phyloP scores from a whole-genome alignment of 176 grass and related monocot genomes.

The Poa pratensis region DNA sequence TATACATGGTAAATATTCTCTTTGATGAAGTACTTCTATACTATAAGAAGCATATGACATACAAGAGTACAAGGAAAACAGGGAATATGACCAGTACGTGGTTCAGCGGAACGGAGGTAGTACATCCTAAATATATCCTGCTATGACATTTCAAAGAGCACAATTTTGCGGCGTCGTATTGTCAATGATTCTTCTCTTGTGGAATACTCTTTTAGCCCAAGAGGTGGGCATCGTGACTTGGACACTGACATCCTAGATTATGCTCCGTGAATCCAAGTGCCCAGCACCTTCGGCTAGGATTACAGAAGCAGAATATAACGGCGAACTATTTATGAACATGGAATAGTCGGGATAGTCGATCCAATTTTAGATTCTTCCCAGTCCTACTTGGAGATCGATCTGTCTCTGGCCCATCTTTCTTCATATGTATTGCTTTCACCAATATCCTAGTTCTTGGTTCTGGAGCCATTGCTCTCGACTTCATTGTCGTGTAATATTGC shows the following conservation, averaged over 20 bases:
- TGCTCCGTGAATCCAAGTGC: neutral
- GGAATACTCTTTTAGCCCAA: too few species aligned
- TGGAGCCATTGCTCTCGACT: constrained; percentile 63
- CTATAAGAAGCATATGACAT: neutral
- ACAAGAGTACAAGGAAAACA: neutral
- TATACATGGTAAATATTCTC: too few species aligned
- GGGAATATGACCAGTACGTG: neutral
- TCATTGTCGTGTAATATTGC: constrained; percentile 65
- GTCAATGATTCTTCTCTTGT: too few species aligned
- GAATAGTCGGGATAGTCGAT: constrained; percentile 32
- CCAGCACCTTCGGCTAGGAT: constrained; percentile 5
- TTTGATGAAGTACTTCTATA: neutral
- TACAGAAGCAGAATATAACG: neutral
- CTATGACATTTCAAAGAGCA: too few species aligned
- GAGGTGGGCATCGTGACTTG: too few species aligned
- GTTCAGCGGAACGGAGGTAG: neutral
- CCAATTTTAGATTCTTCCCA: constrained; percentile 38
- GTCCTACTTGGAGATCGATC: constrained; percentile 15
- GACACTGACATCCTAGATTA: too few species aligned
- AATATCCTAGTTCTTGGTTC: constrained; percentile 61
- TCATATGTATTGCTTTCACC: constrained; percentile 63
- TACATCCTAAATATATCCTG: too few species aligned
- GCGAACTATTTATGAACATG: constrained; percentile 31
- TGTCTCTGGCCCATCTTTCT: constrained; percentile 38
- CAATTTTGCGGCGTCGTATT: too few species aligned